Base-by-base conservation (phyloP, 2,329 filamentous ascomycete species). In the Drechslerella dactyloides region DNA sequence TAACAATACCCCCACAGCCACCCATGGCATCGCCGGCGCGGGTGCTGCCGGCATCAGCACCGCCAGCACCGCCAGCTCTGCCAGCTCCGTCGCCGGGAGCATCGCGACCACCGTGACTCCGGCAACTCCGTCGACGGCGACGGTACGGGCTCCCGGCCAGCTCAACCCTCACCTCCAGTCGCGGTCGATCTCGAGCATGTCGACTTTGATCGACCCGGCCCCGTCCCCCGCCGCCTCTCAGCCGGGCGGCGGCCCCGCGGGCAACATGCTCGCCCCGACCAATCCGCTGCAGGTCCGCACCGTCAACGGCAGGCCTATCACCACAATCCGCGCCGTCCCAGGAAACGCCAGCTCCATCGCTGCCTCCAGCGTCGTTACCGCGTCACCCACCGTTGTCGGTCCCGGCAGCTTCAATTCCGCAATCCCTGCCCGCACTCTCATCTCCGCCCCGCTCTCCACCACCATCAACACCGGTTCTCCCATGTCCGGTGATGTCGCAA, bases 321-420 rank as follows among this genome's bases (percentile, higher is more conserved):
- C 66, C 37, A 70, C 66, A 42, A 70, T 70, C 42, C 66, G 66
- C 33, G 59, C 66, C 40, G 50, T 70, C 24, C 46, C 54, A 5
- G 66, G 66, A 11, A 70, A 70, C 17, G n/a, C 58, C 23, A 52
- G 37, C 24, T 70, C 66, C 6, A 70, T 70, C 42, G 54, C 54
- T 27, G 17, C 17, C 24, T 48, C 51, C 15, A 15, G 40, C 24
- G 40, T 42, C 1, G 37, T 17, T 13, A 23, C 46, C 19, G 44
- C 37, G 3, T 51, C 65, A 6, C 53, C 61, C 19, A 30, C 50
- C 27, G 24, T 55, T 1, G 46, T 60, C 35, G 66, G 66, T 30
- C 66, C 66, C 11, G 69, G 61, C 1, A 73, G 69, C 50, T 73
- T 73, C 56, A 73, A 62, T 56, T 66, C 69, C 11, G 53, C 61